These are phyloP conservation scores for Russula emetica DNA, from an alignment of 768 basidiomycete species.

Conservation along the genomic window DNA sequence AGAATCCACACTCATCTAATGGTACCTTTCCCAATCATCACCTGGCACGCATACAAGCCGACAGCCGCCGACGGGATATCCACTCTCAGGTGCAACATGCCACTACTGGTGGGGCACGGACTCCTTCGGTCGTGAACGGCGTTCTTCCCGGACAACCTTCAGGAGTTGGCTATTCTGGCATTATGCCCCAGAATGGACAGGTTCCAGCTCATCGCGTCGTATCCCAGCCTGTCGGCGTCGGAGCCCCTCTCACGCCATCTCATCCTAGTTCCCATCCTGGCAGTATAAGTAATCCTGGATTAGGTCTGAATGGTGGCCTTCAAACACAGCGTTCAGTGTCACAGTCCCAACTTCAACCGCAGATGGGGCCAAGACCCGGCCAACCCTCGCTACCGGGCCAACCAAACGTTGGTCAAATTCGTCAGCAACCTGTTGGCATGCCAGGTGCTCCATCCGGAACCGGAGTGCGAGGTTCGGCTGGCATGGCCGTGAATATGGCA, in stretches of 20 bases:
- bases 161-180: conserved; percentile 17
- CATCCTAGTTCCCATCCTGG: conserved; percentile 15
- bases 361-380: conserved; percentile 33
- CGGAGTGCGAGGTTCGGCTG: conserved; percentile 40
- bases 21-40: conserved; percentile 12
- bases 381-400: conserved; percentile 31
- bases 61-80: conserved; percentile 10
- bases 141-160: conserved; percentile 26
- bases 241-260: conserved; percentile 9
- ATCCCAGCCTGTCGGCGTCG: conserved; percentile 44
- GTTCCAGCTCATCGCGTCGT: conserved; percentile 46
- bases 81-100: conserved; percentile 19
- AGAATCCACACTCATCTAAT: conserved; percentile 29
- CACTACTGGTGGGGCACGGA: conserved; percentile 12
- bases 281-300: conserved; percentile 33
- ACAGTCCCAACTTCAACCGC: conserved; percentile 34
- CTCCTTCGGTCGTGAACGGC: conserved; percentile 22
- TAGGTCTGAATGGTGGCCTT: conserved; percentile 40
- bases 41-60: conserved; percentile 7
- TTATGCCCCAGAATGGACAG: conserved; percentile 15
- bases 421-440: conserved; percentile 35
- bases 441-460: conserved; percentile 25
- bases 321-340: conserved; percentile 36
- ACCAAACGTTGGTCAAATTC: conserved; percentile 38
- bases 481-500: conserved; percentile 41